phyloP scores from a whole-genome alignment of 306 rosid species.

The Glycine tomentella region DNA sequence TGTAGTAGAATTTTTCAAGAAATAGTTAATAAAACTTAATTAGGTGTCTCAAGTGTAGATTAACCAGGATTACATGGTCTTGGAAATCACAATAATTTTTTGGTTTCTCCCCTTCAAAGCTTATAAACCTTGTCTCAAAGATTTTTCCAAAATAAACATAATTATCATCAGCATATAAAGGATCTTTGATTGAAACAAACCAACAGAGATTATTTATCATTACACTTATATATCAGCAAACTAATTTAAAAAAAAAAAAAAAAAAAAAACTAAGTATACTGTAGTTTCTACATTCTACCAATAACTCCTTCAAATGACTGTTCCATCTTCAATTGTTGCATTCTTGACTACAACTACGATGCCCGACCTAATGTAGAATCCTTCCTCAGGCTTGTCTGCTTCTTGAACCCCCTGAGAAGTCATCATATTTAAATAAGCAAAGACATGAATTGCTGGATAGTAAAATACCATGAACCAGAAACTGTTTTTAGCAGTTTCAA shows the following conservation, averaged over 20 bases:
- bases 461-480: constrained; percentile 19
- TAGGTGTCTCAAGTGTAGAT: not conserved
- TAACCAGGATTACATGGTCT: not conserved
- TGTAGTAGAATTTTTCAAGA: too few species aligned
- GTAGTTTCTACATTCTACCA: not conserved
- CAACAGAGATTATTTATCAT: too few species aligned
- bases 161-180: not conserved
- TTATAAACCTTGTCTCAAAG: not conserved
- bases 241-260: not conserved
- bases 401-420: constrained; percentile 77
- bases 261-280: constrained; percentile 12
- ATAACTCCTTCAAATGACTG: constrained; percentile 52
- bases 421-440: constrained; percentile 11
- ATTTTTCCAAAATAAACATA: not conserved
- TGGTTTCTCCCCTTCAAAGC: not conserved
- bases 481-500: not conserved
- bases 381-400: constrained; percentile 74
- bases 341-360: constrained; percentile 75
- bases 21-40: too few species aligned
- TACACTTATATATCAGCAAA: not conserved
- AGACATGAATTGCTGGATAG: constrained; percentile 1
- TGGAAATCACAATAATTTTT: not conserved
- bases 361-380: constrained; percentile 81
- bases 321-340: constrained; percentile 84
- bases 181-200: not conserved